A percentile compares a stretch with the other conserved stretches of the same genome.
These are phyloP conservation scores for Blastocystis sp. DNA, from an alignment of 352 stramenopile genomes.

Conservation along the genomic window DNA sequence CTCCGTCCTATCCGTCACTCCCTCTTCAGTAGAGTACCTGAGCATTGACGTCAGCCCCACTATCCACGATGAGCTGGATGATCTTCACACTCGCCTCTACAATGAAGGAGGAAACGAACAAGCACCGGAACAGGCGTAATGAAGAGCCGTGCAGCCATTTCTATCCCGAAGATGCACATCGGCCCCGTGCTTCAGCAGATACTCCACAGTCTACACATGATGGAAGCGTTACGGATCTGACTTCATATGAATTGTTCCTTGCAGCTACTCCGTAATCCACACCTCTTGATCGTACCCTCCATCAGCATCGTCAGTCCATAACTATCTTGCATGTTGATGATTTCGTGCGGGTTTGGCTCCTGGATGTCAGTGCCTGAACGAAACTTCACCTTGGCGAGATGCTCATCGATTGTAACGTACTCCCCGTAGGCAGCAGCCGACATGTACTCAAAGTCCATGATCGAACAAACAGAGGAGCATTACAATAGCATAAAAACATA, in stretches of 20 bases:
- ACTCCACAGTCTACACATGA: background rate
- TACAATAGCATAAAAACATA: background rate
- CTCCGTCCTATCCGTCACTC: background rate
- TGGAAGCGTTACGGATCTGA: background rate
- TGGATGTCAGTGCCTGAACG: background rate
- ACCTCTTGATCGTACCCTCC: background rate
- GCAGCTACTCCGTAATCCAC: background rate
- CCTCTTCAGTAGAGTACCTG: background rate
- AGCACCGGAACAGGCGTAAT: background rate
- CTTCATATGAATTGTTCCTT: background rate
- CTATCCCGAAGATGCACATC: background rate
- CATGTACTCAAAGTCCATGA: background rate
- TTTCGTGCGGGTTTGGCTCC: background rate
- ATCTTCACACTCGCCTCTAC: background rate
- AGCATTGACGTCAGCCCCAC: background rate
- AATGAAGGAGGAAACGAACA: background rate
- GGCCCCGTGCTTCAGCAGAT: background rate
- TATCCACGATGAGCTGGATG: background rate
- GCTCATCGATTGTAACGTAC: slow-evolving; percentile 1
- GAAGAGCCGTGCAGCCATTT: background rate
- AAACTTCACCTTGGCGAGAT: background rate
- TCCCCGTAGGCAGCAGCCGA: slow-evolving; percentile 11
- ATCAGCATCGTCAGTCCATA: slow-evolving; percentile 5
- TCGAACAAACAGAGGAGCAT: background rate
- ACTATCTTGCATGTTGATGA: slow-evolving; percentile 1